These are phyloP conservation scores for Quaeritorhiza haematococci DNA, from an alignment of 371 early-diverging fungal species.

Conservation along the genomic window DNA sequence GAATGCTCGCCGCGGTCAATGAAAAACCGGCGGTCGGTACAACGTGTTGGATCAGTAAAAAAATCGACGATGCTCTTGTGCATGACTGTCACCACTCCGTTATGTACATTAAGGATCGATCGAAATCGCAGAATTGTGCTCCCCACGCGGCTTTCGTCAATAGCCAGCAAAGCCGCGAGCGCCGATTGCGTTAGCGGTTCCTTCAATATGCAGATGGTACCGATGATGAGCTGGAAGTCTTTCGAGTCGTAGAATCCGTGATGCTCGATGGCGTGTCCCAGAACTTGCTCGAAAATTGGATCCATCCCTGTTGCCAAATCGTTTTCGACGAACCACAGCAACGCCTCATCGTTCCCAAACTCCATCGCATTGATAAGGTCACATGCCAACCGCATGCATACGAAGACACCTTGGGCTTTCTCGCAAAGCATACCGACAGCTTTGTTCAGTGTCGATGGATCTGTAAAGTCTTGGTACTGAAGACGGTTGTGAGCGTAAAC, in stretches of 20 bases:
- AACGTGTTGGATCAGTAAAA: constrained; percentile 3
- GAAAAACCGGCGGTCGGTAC: constrained; percentile 14
- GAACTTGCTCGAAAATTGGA: background rate
- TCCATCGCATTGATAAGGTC: background rate
- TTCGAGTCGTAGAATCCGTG: background rate
- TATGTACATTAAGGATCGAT: background rate
- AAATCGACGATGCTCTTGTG: constrained; percentile 14
- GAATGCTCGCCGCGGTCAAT: background rate
- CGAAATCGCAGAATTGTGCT: too few relatives aligned
- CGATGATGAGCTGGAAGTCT: background rate
- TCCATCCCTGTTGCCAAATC: background rate
- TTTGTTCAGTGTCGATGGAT: too few relatives aligned
- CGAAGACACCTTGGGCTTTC: background rate
- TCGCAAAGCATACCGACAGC: too few relatives aligned
- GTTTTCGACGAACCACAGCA: background rate
- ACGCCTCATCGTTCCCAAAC: background rate
- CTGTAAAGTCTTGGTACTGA: too few relatives aligned
- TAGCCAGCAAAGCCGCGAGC: too few relatives aligned
- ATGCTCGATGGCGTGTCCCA: too few relatives aligned
- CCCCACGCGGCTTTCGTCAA: too few relatives aligned
- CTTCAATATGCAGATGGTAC: background rate
- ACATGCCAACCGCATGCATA: background rate
- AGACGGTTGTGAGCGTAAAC: background rate
- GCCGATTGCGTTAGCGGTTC: background rate
- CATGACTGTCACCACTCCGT: constrained; percentile 5